These are phyloP conservation scores for Cucumis cinereus DNA, from an alignment of 306 rosid genomes.

Conservation along the genomic window DNA sequence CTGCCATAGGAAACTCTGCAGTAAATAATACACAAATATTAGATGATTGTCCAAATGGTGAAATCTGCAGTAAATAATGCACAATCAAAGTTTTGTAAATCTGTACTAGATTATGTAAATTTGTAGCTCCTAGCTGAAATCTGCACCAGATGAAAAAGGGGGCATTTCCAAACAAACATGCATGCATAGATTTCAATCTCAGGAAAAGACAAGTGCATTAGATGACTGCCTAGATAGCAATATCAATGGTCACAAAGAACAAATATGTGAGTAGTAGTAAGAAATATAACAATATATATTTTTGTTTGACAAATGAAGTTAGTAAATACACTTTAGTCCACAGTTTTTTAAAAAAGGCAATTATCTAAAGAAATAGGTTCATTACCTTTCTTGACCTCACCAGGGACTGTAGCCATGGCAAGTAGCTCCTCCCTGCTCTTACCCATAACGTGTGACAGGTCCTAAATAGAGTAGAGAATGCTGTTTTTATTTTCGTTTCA, in stretches of 20 bases:
- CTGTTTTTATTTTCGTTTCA: background rate
- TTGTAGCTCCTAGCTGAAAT: background rate
- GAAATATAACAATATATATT: background rate
- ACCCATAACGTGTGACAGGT: constrained; percentile 72
- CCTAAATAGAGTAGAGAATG: constrained; percentile 26
- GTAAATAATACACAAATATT: constrained; percentile 4
- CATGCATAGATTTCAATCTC: background rate
- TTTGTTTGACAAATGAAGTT: background rate
- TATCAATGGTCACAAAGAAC: background rate
- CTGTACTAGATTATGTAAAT: background rate
- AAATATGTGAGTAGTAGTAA: background rate
- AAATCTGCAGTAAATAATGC: constrained; percentile 31
- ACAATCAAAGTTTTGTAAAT: background rate
- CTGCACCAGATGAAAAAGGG: background rate
- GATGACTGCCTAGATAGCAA: background rate
- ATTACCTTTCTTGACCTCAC: constrained; percentile 48
- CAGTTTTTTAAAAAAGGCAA: background rate
- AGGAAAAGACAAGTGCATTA: background rate
- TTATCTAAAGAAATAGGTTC: background rate
- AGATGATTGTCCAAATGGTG: no score
- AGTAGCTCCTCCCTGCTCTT: constrained; percentile 75
- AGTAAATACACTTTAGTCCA: background rate
- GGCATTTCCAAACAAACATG: background rate
- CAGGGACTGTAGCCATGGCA: constrained; percentile 41
- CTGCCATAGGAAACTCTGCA: constrained; percentile 41